Evolutionary conservation across 768 basidiomycete genomes (phyloP).

Genomic region (Leccinum ochraceum): DNA sequence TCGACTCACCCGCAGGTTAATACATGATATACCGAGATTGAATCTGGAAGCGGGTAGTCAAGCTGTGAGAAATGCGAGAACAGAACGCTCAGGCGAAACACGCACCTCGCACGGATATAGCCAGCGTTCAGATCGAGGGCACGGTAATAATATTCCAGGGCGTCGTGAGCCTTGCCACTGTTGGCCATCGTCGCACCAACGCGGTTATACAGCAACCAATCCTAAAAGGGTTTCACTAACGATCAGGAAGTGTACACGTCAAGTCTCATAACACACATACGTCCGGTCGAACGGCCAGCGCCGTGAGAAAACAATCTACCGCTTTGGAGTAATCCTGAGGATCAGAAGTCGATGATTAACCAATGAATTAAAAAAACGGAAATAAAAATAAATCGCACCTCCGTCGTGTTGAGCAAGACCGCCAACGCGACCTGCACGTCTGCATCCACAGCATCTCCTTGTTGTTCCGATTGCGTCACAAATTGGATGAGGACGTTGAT

Average conservation of each 20-base stretch:
- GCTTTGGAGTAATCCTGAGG: slow-evolving; percentile 86
- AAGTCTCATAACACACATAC: slow-evolving; percentile 42
- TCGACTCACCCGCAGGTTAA: slow-evolving; percentile 72
- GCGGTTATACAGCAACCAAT: slow-evolving; percentile 91
- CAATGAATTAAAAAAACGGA: slow-evolving; percentile 1
- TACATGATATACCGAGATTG: slow-evolving; percentile 91
- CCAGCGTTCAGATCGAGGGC: slow-evolving; percentile 87
- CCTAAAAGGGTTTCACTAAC: slow-evolving; percentile 48
- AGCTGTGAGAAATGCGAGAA: background rate
- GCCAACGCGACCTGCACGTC: slow-evolving; percentile 96
- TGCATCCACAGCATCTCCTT: slow-evolving; percentile 71
- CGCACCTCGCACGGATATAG: slow-evolving; percentile 86
- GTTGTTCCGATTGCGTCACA: slow-evolving; percentile 53
- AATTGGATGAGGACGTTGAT: slow-evolving; percentile 81
- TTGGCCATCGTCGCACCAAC: slow-evolving; percentile 96
- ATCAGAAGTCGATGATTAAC: background rate
- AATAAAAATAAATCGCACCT: slow-evolving; percentile 48
- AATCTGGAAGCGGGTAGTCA: slow-evolving; percentile 53
- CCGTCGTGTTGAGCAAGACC: slow-evolving; percentile 88
- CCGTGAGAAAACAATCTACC: slow-evolving; percentile 90
- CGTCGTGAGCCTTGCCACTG: slow-evolving; percentile 74
- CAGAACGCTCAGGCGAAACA: background rate
- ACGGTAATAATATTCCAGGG: slow-evolving; percentile 82
- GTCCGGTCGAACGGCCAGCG: slow-evolving; percentile 83
- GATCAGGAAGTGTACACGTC: slow-evolving; percentile 1